Base-by-base conservation (phyloP, 768 basidiomycete genomes). In the Lyophyllum decastes region DNA sequence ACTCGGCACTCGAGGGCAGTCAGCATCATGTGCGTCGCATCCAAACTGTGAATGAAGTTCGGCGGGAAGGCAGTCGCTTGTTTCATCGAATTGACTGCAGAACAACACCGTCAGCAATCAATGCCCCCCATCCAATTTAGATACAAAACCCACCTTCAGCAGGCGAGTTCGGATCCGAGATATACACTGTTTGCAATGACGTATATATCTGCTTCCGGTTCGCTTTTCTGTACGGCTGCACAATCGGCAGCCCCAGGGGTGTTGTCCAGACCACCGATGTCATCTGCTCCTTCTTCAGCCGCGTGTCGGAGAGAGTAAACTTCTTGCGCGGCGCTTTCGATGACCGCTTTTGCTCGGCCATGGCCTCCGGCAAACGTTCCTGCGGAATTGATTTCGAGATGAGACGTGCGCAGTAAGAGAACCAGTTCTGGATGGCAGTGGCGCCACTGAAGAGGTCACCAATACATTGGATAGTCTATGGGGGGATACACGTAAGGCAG, bases 1-100 rank as follows among this genome's bases (percentile, higher is more conserved):
- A 92, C 94, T 61, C 82, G 77, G 71, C 95, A 97, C 63, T 94
- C 89, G 47, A 96, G 79, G 10, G 96, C 95, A 2, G 95, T 97
- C 64, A 98, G 75, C 85, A 98, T 89, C 95, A 99, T 98, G 75
- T 99, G 97, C 1, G 96, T 96, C 2, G 97, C 97, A 70, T 99
- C 97, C 26, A 99, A 80, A 67, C 91, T 93, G 70, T 99, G 97
- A 52, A 99, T 94, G 67, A 96, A 98, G 76, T 99, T 99, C 48
- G 97, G 97, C 4, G 97, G 96, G 86, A 99, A 98, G 0, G 97
- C 97, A 16, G 94, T 86, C 0, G 94, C 92, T 71, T 99, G 96
- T 72, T 97, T 97, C 57, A 78, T 61, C 0, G 90, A 71, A 63
- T 93, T 92, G 45, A 98, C 95, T 83, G 57, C 38, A 9, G 21